Base-by-base conservation (phyloP, 169 alveolate genomes). In the Babesia bigemina region DNA sequence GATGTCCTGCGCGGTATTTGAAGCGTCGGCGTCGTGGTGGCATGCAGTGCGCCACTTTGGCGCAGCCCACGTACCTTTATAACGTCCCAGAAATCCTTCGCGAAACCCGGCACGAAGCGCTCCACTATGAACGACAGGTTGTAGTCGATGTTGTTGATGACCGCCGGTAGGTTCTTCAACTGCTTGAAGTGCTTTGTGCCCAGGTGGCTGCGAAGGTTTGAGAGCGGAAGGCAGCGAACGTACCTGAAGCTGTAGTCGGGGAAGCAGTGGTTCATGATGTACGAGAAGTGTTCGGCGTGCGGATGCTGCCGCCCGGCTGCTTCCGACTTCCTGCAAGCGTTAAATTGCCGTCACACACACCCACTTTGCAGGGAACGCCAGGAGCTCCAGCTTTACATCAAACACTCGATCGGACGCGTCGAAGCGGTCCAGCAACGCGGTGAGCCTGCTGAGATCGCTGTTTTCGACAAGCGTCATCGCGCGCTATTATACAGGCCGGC, bases 191-290 rank as follows among this genome's bases (percentile, higher is more conserved):
- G 75, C 28, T 86, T 70, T 4, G 67, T 69, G 50, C 55, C 79
- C 49, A 86, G 58, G 61, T 81, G 72, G 28, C 88, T 81, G 50
- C 28, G 53, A 70, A 10, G 21, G 11, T 19, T 26, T 12, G 39
- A 60, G 21, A 61, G 24, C 22, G 26, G 55, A 19, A 4, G 22
- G 36, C 29, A 33, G 36, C 24, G 4, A 6, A 29, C 45, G 1
- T 75, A 75, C 85, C 87, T 86, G 70, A 90, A 90, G 62, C 81
- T 85, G 78, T 90, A 90, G 84, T 90, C 94, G 17, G 91, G 92
- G 70, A 86, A 90, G 67, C 91, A 84, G 72, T 90, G 82, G 71
- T 90, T 82, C 75, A 83, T 63, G n/a, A 75, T 48, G 36, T 57
- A 50, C 39, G 61, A 52, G 66, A 83, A 75, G 58, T 74, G 66